Evolutionary conservation across 2,329 filamentous ascomycete genomes (phyloP).

Genomic region (Pseudogymnoascus sp.): DNA sequence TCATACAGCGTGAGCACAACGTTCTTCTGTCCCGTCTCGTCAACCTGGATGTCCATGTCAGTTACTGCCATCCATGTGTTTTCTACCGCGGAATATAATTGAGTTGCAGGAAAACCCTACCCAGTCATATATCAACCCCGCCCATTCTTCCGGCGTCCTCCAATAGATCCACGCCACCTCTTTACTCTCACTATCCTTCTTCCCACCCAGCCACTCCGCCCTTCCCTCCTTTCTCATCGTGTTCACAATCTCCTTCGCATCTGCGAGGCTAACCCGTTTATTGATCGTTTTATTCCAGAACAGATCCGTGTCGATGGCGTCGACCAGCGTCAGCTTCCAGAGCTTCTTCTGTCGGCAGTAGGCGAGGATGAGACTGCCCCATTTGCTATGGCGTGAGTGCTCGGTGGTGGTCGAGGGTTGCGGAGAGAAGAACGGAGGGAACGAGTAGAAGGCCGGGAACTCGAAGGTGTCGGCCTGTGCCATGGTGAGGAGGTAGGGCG

Average conservation of each 20-base stretch:
- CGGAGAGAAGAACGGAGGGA: constrained; percentile 78
- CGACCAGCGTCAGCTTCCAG: constrained; percentile 65
- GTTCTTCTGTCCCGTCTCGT: constrained; percentile 81
- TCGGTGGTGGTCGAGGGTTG: constrained; percentile 67
- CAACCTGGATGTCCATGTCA: constrained; percentile 37
- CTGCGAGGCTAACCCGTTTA: constrained; percentile 41
- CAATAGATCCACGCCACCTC: constrained; percentile 71
- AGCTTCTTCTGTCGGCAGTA: constrained; percentile 69
- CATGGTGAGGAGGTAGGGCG: not conserved
- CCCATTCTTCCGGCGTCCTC: constrained; percentile 87
- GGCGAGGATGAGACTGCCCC: constrained; percentile 74
- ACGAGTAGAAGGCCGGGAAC: constrained; percentile 61
- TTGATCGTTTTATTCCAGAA: constrained; percentile 51
- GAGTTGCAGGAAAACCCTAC: constrained; percentile 29
- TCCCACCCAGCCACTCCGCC: constrained; percentile 54
- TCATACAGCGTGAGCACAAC: constrained; percentile 90
- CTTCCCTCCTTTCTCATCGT: constrained; percentile 51
- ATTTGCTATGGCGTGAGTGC: constrained; percentile 71
- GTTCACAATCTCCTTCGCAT: constrained; percentile 50
- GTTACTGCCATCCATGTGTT: not conserved
- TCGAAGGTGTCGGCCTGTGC: constrained; percentile 31
- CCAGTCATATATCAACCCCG: constrained; percentile 66
- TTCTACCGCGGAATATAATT: not conserved
- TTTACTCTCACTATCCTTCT: constrained; percentile 31
- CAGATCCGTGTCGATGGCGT: constrained; percentile 47